phyloP scores from a whole-genome alignment of 192 early-diverging fungal genomes.

The Paraglomus brasilianum region DNA sequence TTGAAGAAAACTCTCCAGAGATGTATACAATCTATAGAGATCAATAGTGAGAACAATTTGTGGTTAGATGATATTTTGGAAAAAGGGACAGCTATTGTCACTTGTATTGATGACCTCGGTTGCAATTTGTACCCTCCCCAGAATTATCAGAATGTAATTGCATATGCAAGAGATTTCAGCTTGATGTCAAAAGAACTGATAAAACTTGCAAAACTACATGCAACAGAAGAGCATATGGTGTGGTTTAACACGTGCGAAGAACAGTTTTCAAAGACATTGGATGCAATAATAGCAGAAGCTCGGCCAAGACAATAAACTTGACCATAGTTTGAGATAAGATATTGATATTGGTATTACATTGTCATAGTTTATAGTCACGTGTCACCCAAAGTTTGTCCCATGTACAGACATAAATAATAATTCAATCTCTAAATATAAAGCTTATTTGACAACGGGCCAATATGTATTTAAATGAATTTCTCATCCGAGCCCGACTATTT shows the following conservation, averaged over 20 bases:
- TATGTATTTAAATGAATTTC: too few relatives aligned
- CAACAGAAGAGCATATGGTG: conserved; percentile 35
- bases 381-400: too few relatives aligned
- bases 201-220: conserved; percentile 33
- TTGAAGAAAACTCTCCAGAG: conserved; percentile 43
- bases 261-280: conserved; percentile 39
- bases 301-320: too few relatives aligned
- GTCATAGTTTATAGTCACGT: too few relatives aligned
- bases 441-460: too few relatives aligned
- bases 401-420: too few relatives aligned
- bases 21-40: conserved; percentile 27
- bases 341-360: too few relatives aligned
- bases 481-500: too few relatives aligned
- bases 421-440: too few relatives aligned
- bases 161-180: conserved; percentile 31
- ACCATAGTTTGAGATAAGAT: too few relatives aligned
- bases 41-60: conserved; percentile 28
- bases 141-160: conserved; percentile 25
- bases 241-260: conserved; percentile 44
- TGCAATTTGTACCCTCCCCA: conserved; percentile 40
- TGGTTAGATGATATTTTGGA: conserved; percentile 41
- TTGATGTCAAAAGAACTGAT: conserved; percentile 41
- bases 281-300: conserved; percentile 18
- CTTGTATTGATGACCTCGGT: conserved; percentile 38
- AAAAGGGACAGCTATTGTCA: conserved; percentile 33